Base-by-base conservation (phyloP, 2,329 filamentous ascomycete species). In the Botrytis sinoallii region DNA sequence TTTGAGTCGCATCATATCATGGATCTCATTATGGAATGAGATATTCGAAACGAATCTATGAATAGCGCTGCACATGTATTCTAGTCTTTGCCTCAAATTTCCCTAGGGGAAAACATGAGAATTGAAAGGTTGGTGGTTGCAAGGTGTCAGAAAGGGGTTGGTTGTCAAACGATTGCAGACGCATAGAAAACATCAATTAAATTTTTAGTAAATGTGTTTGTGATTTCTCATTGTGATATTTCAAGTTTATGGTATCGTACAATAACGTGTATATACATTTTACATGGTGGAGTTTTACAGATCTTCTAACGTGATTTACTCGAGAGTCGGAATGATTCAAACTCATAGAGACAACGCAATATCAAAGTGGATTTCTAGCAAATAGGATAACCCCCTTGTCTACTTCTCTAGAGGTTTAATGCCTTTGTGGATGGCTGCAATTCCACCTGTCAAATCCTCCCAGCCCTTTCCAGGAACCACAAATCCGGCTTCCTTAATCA, bases 391-490 rank as follows among this genome's bases (percentile, higher is more conserved):
- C 22, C 9, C 18, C 29, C 12, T 9, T 25, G 20, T 29, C 35
- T 48, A 68, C 40, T 77, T 78, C 63, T 75, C 70, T 32, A 78
- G 73, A 20, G 89, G 95, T 86, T 99, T 99, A 80, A 99, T 92
- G 14, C 95, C 96, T 86, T 95, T 97, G 82, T 99, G 97, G 77
- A 99, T 97, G 71, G 95, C 95, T 7, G 96, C 96, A 81, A 99
- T 94, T 0, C 96, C 96, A 61, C 93, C 91, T 0, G 93, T 98
- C 81, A 99, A 83, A 82, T 99, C 91, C 85, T 98, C 95, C 84
- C 93, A 99, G 0, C 93, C 93, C 70, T 89, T 84, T 1, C 92
- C 94, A 1, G 93, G 94, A 61, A 97, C 90, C 76, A 92, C 85
- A 81, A 99, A 99, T 1, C 95, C 95, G 4, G 93, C 95, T 40